Evolutionary conservation across 345 rosid genomes (phyloP).

Genomic region (Pugionium cornutum): DNA sequence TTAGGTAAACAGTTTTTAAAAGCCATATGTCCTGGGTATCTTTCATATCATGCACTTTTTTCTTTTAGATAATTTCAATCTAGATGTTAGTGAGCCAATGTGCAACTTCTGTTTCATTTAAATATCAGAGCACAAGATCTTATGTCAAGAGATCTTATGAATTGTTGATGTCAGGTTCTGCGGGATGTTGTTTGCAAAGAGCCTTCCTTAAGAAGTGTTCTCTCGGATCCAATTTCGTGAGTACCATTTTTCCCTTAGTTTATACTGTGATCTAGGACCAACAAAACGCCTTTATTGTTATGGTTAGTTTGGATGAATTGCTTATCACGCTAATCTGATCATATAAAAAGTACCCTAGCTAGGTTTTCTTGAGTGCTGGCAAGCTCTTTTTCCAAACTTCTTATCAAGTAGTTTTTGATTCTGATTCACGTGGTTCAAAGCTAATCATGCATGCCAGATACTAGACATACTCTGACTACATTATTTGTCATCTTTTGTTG

Average conservation of each 20-base stretch:
- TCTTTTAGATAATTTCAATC: background rate
- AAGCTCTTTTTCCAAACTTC: background rate
- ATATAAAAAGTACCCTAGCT: conserved; percentile 5
- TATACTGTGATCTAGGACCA: conserved; percentile 1
- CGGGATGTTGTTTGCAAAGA: conserved; percentile 63
- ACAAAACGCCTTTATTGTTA: conserved; percentile 9
- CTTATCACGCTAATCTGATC: conserved; percentile 7
- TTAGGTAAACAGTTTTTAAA: background rate
- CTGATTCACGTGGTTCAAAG: no score
- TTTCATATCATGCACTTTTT: conserved; percentile 16
- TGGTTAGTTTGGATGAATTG: conserved; percentile 16
- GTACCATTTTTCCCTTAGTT: conserved; percentile 38
- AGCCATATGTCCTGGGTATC: background rate
- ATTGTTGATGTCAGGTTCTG: conserved; percentile 62
- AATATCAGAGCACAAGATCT: conserved; percentile 37
- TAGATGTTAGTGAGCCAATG: background rate
- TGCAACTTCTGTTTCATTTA: conserved; percentile 30
- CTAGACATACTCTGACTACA: no score
- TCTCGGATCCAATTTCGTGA: conserved; percentile 97
- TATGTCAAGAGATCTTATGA: conserved; percentile 39
- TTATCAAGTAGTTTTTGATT: no score
- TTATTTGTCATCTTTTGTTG: no score
- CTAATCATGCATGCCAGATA: no score
- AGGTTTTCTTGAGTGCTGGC: conserved; percentile 13
- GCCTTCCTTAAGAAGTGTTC: conserved; percentile 91